Evolutionary conservation across 768 basidiomycete genomes (phyloP), one percentile per base, ranked within the genome.

Genomic region (Leccinum arenicola): DNA sequence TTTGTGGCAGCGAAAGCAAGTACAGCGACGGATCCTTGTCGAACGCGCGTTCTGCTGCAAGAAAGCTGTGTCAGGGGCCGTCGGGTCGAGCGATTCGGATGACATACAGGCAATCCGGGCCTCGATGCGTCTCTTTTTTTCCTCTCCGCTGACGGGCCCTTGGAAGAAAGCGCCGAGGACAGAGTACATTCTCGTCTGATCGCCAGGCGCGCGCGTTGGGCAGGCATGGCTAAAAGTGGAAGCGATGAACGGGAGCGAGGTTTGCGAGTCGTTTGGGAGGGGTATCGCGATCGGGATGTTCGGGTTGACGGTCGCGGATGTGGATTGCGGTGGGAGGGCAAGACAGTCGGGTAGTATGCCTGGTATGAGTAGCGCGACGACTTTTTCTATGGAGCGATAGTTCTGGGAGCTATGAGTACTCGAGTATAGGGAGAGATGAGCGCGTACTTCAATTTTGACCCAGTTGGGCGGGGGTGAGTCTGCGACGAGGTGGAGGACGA

Each of bases 141-240:
- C 94, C 56, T 89, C 86, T 0, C 82, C 81, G 4, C 85, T 90
- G 10, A 97, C 77, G 3, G 93, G 94, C 0, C 83, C 81, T 51
- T 86, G 87, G 73, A 98, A 89, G 68, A 98, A 92, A 0, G 86
- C 75, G 64, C 88, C 86, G 23, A 96, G 80, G 43, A 93, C 88
- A 27, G 89, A 91, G 67, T 94, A 89, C 86, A 98, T 88, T 47
- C 86, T 80, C 36, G 82, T 87, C 55, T 82, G 80, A 64, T 98
- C 96, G 1, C 96, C 97, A 0, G 95, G 95, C 1, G 95, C 95
- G 19, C 89, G 85, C 0, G 95, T 95, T 0, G 95, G 96, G 62
- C 91, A 93, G 14, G 93, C 94, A 75, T 97, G 93, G 58, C 90
- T 91, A 76, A 98, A 99, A 5, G 82, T 91, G 35, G 77, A 88